Base-by-base conservation (phyloP, 208 protist species). In the Leishmania mexicana region DNA sequence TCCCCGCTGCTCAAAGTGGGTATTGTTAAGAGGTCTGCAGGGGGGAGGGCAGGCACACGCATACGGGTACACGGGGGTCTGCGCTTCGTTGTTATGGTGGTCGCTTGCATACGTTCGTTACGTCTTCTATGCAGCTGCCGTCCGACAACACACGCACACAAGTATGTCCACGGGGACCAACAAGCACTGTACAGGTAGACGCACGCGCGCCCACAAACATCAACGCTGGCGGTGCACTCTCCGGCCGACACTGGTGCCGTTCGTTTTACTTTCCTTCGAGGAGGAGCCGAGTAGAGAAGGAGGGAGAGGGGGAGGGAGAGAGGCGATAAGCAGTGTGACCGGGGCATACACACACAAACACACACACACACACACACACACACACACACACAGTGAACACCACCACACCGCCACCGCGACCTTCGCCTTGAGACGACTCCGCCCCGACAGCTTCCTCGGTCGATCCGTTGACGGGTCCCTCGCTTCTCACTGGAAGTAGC, bases 401-500 rank as follows among this genome's bases (percentile, higher is more conserved):
- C 35, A 13, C 13, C 6, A 70, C 6, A 70, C 65, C 35, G 65
- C 38, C 21, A 24, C 13, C 15, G 13, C 62, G 13, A 15, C 62
- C 31, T 17, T 38, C 38, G 45, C 15, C 70, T 53, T 15, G 42
- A 75, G 70, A 54, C 24, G 42, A 53, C 4, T 47, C 42, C 3
- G 21, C 24, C 28, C 45, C 6, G 40, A 19, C 35, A 8, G 28
- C 15, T 58, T 47, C 42, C 47, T 71, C 28, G 24, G 3, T 28
- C 31, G 19, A 47, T 47, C 7, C 40, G 24, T 13, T 45, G 17
- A 15, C 67, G 51, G 1, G 2, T 54, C 24, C 11, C 13, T 74
- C 28, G 13, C 45, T 35, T 10, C n/a, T 31, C 84, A 93, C 70
- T 83, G 86, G 53, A 88, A 85, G 67, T 84, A 80, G 19, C 84